phyloP scores from a whole-genome alignment of 345 rosid species.

The Populus ilicifolia region DNA sequence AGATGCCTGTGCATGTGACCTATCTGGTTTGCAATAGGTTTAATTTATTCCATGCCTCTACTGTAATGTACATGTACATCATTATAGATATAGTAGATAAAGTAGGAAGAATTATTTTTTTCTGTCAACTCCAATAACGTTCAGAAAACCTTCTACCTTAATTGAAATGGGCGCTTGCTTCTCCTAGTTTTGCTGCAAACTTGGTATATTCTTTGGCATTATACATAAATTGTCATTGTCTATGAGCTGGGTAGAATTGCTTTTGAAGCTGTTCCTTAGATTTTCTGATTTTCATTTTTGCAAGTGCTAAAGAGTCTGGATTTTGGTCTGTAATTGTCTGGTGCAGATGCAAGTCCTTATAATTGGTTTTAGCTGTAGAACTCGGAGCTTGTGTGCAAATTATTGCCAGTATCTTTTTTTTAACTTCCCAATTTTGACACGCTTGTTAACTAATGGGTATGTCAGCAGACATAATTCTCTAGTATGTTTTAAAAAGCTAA shows the following conservation, averaged over 20 bases:
- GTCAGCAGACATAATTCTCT: not conserved
- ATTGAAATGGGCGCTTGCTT: not conserved
- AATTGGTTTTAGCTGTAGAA: not conserved
- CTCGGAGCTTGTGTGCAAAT: not conserved
- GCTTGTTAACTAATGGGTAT: not conserved
- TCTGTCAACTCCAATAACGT: not conserved
- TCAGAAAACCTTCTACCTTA: not conserved
- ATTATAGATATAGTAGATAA: not conserved
- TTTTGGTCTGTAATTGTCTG: not conserved
- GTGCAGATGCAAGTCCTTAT: not conserved
- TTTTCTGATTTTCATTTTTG: not conserved
- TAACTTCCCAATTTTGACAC: not conserved
- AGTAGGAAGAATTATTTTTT: not conserved
- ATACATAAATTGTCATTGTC: not conserved
- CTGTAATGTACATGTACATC: not conserved
- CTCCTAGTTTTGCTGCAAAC: not conserved
- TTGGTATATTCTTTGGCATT: not conserved
- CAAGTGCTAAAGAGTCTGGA: not conserved
- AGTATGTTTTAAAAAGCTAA: not conserved
- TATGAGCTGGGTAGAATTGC: not conserved
- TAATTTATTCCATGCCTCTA: not conserved
- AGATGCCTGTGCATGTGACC: not conserved
- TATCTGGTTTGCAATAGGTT: not conserved
- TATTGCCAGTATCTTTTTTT: not conserved
- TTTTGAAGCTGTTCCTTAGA: not conserved